Evolutionary conservation across 148 eudicot genomes (phyloP), one percentile per base, ranked within the genome.

Genomic region (Persicaria maculosa): DNA sequence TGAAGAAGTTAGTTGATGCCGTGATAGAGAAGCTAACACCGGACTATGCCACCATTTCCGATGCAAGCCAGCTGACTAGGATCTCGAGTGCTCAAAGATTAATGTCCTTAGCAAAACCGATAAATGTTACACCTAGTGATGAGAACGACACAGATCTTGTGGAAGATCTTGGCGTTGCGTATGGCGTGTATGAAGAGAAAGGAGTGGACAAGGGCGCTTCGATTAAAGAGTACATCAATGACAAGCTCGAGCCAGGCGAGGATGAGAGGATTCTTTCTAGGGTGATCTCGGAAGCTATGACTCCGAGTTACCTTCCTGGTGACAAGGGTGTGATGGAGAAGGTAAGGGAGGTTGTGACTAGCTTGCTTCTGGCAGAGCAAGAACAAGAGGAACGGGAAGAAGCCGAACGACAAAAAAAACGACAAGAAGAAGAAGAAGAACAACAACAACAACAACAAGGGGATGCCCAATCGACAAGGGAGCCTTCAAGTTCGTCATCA

Each of bases 241-340:
- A 74, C 50, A 90, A 88, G 84, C 50, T 89, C 5, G 91, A 94
- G 84, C 95, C 97, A 4, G 91, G 90, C 43, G 97, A 93, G 73
- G 90, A 87, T 74, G 98, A 89, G 69, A 83, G 77, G 75, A 90
- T 89, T 22, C 91, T 89, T 72, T 89, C 90, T 65, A 86, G 83
- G 77, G 93, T 79, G 10, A 91, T 94, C 73, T 83, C 93, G 4
- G 86, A 89, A 47, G 85, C 88, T 68, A 87, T 89, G 0, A 88
- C 89, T 76, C 92, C 93, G 9, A 83, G 69, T 77, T 85, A 77
- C 61, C 73, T 6, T 54, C 77, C 84, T 0, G 72, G 74, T 36
- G 89, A 90, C 47, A 79, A 74, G 74, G 86, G 93, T 50, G 80
- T 93, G 77, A 86, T 91, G 25, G 96, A 87, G 81, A 90, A 85